Conservation (phyloP, 192 early-diverging fungal species). For the Thoreauomyces humboldtii region DNA sequence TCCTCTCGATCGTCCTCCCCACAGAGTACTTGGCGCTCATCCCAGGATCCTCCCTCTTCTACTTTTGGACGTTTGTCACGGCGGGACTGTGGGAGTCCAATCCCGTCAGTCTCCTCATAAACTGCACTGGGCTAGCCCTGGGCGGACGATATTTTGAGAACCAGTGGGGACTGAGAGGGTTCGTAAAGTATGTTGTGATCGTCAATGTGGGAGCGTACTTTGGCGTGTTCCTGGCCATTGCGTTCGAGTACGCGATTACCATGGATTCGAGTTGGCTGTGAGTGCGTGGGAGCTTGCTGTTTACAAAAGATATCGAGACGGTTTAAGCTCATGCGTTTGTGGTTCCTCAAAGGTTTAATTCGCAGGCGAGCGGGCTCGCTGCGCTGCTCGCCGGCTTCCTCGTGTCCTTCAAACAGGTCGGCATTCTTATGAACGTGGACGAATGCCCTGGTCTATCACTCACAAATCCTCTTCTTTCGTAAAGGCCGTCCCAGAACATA, state of each 20-base stretch:
- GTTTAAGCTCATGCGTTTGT: too few species aligned
- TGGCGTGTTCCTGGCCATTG: conserved; percentile 52
- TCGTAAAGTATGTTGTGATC: conserved; percentile 66
- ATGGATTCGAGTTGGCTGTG: conserved; percentile 58
- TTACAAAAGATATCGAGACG: too few species aligned
- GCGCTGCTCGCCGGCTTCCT: conserved; percentile 71
- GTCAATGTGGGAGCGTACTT: conserved; percentile 49
- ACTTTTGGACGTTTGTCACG: conserved; percentile 60
- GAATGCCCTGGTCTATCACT: too few species aligned
- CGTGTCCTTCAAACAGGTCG: conserved; percentile 82
- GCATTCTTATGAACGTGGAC: neutral
- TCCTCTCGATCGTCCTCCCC: conserved; percentile 4
- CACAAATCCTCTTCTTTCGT: neutral
- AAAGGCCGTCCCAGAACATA: conserved; percentile 76
- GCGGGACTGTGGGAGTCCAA: conserved; percentile 57
- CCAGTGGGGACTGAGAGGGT: conserved; percentile 74
- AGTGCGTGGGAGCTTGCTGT: too few species aligned
- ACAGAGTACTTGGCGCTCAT: conserved; percentile 15
- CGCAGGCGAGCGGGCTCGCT: conserved; percentile 69
- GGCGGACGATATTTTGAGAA: conserved; percentile 81
- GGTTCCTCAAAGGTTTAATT: too few species aligned
- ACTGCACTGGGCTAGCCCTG: conserved; percentile 40
- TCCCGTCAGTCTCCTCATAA: conserved; percentile 44
- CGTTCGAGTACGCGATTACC: conserved; percentile 57
- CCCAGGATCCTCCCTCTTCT: conserved; percentile 22